phyloP scores from a whole-genome alignment of 768 basidiomycete species.

The Pleurotus citrinopileatus region DNA sequence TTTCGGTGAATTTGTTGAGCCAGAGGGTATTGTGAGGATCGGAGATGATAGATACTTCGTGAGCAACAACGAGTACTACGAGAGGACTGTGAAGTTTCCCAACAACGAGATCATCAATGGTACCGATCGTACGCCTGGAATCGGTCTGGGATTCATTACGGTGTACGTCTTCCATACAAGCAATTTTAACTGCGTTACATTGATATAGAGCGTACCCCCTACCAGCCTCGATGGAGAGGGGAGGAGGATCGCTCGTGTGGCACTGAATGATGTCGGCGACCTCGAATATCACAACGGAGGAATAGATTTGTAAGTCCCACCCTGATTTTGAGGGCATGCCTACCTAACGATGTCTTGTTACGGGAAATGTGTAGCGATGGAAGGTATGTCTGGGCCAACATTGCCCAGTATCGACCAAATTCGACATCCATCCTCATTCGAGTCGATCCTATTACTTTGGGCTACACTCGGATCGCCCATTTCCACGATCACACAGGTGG shows the following conservation, averaged over 20 bases:
- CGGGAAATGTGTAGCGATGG: not conserved
- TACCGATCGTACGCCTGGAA: constrained; percentile 5
- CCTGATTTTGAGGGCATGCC: not conserved
- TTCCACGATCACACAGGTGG: constrained; percentile 5
- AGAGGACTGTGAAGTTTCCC: not conserved
- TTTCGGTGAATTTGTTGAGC: constrained; percentile 6
- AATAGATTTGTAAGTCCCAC: not conserved
- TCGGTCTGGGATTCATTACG: constrained; percentile 3
- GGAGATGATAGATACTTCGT: constrained; percentile 7
- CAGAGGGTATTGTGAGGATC: constrained; percentile 5
- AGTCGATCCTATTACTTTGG: constrained; percentile 2
- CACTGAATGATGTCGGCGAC: constrained; percentile 3
- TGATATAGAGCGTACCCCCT: not conserved
- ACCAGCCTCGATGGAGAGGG: not conserved
- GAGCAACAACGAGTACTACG: constrained; percentile 8
- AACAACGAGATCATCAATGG: not conserved
- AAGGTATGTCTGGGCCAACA: constrained; percentile 7
- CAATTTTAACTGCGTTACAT: not conserved
- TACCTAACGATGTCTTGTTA: too few relatives aligned
- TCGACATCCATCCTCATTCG: constrained; percentile 2
- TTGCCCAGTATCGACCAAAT: constrained; percentile 7
- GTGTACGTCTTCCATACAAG: not conserved
- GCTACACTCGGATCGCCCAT: constrained; percentile 1
- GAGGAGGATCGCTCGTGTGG: not conserved
- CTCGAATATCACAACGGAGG: constrained; percentile 7